phyloP scores from a whole-genome alignment of 805 yeast genomes.

The Yarrowia keelungensis region DNA sequence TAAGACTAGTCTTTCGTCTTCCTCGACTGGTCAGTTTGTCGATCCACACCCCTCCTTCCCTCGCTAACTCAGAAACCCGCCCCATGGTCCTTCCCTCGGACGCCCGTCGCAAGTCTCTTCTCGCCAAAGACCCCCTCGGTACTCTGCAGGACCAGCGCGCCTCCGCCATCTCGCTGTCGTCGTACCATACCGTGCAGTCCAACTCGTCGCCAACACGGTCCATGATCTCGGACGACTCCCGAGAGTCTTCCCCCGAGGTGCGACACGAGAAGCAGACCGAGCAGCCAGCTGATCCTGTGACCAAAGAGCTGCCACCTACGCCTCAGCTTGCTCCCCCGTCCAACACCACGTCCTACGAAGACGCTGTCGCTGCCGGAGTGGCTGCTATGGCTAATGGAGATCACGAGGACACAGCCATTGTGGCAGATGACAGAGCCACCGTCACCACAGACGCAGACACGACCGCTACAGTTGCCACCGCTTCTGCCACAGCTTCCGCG shows the following conservation, averaged over 20 bases:
- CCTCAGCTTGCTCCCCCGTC: background rate
- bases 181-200: conserved; percentile 31
- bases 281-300: too few species aligned
- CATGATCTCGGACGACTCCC: conserved; percentile 19
- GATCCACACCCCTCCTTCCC: too few species aligned
- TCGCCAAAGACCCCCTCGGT: conserved; percentile 21
- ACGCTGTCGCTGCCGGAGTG: conserved; percentile 16
- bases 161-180: conserved; percentile 26
- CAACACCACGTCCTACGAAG: conserved; percentile 3
- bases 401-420: too few species aligned
- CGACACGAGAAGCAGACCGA: background rate
- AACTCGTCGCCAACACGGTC: conserved; percentile 11
- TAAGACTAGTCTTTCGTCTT: too few species aligned
- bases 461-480: too few species aligned
- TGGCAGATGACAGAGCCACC: too few species aligned
- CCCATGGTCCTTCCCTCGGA: conserved; percentile 37
- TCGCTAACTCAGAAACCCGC: background rate
- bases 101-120: conserved; percentile 32
- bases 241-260: conserved; percentile 8
- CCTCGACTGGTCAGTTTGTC: too few species aligned
- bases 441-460: too few species aligned
- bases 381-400: background rate
- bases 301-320: too few species aligned
- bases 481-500: background rate
- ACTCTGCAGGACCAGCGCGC: conserved; percentile 29